Percentiles rank a stretch among this genome's conserved stretches.
These are phyloP conservation scores for Tricholomella constricta DNA, from an alignment of 768 basidiomycete genomes.

Conservation along the genomic window DNA sequence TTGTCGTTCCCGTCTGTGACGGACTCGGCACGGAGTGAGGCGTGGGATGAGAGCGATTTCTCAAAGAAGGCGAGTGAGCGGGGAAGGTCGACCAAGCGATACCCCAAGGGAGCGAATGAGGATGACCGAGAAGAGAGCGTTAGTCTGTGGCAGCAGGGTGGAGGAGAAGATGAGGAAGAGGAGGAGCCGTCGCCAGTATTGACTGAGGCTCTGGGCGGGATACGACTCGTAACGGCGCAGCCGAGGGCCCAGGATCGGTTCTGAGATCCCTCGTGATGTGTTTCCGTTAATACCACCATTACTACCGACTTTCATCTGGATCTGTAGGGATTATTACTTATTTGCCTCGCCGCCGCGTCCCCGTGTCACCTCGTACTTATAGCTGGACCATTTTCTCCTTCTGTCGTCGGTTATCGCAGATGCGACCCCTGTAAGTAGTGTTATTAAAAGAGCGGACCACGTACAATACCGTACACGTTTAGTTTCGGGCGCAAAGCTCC, in stretches of 20 bases:
- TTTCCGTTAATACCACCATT: neutral
- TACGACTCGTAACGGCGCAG: conserved; percentile 17
- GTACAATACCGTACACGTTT: no score
- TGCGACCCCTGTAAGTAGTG: conserved; percentile 11
- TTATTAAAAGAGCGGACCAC: conserved; percentile 11
- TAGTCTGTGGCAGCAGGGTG: conserved; percentile 46
- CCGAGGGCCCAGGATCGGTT: conserved; percentile 12
- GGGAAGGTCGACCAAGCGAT: conserved; percentile 42
- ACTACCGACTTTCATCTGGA: neutral
- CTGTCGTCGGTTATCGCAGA: conserved; percentile 1
- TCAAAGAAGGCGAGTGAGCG: conserved; percentile 29
- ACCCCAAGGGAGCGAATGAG: conserved; percentile 48
- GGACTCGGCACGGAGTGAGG: conserved; percentile 46
- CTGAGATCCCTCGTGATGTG: conserved; percentile 1
- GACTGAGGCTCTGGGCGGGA: conserved; percentile 10
- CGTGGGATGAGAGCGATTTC: conserved; percentile 39
- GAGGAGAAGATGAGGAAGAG: conserved; percentile 27
- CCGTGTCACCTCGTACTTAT: conserved; percentile 8
- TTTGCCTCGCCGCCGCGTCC: conserved; percentile 2
- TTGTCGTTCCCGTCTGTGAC: conserved; percentile 54
- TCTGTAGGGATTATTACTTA: conserved; percentile 8
- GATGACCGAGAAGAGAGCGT: conserved; percentile 66
- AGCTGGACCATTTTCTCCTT: conserved; percentile 6
- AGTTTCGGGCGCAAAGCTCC: no score
- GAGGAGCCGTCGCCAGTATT: conserved; percentile 9